A percentile compares a stretch with the other conserved stretches of the same genome.
Evolutionary conservation across 495 filamentous ascomycete genomes (phyloP).

Genomic region (Penicillium verhagenii): DNA sequence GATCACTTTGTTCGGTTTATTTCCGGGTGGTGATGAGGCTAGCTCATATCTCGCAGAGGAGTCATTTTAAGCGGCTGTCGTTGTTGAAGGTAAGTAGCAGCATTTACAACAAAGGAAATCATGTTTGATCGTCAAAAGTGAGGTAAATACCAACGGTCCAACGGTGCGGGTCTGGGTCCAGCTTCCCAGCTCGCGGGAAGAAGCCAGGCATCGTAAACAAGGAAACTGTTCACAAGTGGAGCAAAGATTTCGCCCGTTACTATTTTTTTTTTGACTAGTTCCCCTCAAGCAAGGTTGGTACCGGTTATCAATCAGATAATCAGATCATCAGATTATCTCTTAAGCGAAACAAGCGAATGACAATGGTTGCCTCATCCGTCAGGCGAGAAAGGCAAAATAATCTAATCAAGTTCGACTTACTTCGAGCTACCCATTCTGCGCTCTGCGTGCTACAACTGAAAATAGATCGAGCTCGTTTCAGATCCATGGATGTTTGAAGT

Average conservation of each 20-base stretch:
- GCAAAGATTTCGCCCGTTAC: neutral
- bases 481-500: too few species aligned
- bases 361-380: neutral
- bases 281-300: too few species aligned
- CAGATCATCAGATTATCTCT: neutral
- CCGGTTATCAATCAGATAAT: constrained; percentile 1
- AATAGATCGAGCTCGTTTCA: too few species aligned
- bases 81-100: neutral
- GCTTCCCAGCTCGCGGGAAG: neutral
- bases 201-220: neutral
- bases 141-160: too few species aligned
- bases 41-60: too few species aligned
- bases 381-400: too few species aligned
- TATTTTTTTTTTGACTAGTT: neutral
- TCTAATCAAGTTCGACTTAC: neutral
- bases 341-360: neutral
- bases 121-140: neutral
- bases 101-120: neutral
- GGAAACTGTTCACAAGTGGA: neutral
- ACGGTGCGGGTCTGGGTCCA: neutral
- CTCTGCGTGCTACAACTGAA: too few species aligned
- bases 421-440: too few species aligned
- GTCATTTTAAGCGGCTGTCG: neutral
- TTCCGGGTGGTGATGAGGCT: neutral
- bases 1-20: neutral